Conservation (phyloP, 2,329 filamentous ascomycete genomes). For the Colletotrichum graminicola region DNA sequence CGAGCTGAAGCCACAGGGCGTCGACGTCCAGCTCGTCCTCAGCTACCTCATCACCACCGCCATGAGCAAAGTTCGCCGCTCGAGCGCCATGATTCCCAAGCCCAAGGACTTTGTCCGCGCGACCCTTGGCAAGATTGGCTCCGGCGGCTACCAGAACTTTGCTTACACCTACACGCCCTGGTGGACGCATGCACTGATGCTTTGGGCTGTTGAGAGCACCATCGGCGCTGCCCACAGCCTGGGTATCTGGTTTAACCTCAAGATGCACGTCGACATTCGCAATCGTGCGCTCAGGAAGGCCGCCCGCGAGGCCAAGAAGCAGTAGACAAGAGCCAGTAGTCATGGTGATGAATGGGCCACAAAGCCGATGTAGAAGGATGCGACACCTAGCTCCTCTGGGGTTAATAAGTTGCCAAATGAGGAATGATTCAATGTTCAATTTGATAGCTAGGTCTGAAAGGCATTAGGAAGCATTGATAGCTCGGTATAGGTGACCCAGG, state of each 20-base stretch:
- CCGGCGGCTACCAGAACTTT: slow-evolving; percentile 81
- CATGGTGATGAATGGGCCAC: not conserved
- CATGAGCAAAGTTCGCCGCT: slow-evolving; percentile 94
- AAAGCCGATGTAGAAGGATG: no score
- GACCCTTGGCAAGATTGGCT: slow-evolving; percentile 84
- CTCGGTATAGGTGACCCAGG: not conserved
- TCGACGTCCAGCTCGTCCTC: slow-evolving; percentile 92
- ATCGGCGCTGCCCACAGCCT: slow-evolving; percentile 63
- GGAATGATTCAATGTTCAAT: no score
- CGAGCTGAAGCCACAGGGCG: slow-evolving; percentile 83
- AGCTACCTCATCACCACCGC: slow-evolving; percentile 94
- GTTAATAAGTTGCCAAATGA: no score
- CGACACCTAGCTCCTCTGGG: not conserved
- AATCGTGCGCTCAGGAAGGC: slow-evolving; percentile 86
- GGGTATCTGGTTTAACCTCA: slow-evolving; percentile 64
- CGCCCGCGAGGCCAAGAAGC: slow-evolving; percentile 83
- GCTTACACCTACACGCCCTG: slow-evolving; percentile 90
- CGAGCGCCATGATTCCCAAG: slow-evolving; percentile 82
- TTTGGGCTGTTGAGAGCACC: slow-evolving; percentile 79
- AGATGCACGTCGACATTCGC: slow-evolving; percentile 87
- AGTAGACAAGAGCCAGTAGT: not conserved
- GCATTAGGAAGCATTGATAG: no score
- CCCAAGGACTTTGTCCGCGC: slow-evolving; percentile 85
- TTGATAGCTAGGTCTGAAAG: not conserved
- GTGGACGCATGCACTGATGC: slow-evolving; percentile 91